Evolutionary conservation across 1,139 yeast genomes (phyloP).

Genomic region (Kluyveromyces sp.): DNA sequence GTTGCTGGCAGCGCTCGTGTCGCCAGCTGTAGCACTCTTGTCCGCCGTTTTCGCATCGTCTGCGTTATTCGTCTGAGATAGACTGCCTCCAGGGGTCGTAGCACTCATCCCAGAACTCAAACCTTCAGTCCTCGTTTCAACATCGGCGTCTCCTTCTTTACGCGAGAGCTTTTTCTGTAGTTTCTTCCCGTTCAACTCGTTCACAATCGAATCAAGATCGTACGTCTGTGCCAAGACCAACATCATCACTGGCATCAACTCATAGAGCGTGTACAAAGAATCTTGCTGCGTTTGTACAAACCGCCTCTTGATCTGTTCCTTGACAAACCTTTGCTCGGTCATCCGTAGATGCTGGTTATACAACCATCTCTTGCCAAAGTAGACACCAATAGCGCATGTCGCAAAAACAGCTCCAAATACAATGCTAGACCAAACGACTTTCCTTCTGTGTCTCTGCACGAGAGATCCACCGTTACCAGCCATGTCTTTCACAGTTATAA

Average conservation of each 20-base stretch:
- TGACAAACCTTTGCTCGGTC: slow-evolving; percentile 67
- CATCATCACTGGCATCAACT: slow-evolving; percentile 71
- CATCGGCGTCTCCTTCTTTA: slow-evolving; percentile 7
- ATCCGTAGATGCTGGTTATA: slow-evolving; percentile 39
- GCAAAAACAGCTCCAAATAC: slow-evolving; percentile 23
- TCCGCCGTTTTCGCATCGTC: neutral
- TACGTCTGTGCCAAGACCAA: slow-evolving; percentile 27
- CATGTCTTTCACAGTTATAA: neutral
- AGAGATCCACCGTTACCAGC: slow-evolving; percentile 10
- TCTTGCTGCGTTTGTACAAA: slow-evolving; percentile 91
- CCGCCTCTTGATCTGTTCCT: slow-evolving; percentile 67
- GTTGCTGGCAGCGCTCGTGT: slow-evolving; percentile 4
- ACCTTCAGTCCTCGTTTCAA: slow-evolving; percentile 11
- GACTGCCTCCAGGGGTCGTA: slow-evolving; percentile 5
- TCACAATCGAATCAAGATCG: slow-evolving; percentile 25
- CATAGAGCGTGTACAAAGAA: slow-evolving; percentile 76
- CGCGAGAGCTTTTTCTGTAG: slow-evolving; percentile 12
- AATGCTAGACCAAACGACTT: slow-evolving; percentile 18
- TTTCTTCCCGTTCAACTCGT: slow-evolving; percentile 24
- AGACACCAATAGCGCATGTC: slow-evolving; percentile 25
- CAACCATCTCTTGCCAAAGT: slow-evolving; percentile 26
- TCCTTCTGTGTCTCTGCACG: slow-evolving; percentile 22
- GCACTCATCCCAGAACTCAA: slow-evolving; percentile 19
- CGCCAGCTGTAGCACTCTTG: slow-evolving; percentile 8
- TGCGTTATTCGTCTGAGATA: slow-evolving; percentile 6